phyloP scores from a whole-genome alignment of 1,284 basidiomycete species.

The Anthracocystis walkeri region DNA sequence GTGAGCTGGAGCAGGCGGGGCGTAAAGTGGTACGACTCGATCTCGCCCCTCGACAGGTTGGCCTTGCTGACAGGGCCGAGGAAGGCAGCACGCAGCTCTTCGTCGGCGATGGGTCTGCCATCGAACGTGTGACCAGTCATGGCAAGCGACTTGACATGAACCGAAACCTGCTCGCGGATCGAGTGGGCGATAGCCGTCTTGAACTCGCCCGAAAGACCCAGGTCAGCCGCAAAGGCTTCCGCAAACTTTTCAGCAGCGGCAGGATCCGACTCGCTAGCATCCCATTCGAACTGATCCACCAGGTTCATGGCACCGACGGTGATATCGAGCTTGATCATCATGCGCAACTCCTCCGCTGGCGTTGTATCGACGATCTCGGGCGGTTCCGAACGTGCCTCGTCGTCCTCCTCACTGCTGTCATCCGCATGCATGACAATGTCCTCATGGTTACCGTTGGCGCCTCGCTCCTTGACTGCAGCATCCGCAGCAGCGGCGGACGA shows the following conservation, averaged over 20 bases:
- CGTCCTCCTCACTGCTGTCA: conserved; percentile 71
- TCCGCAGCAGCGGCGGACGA: not conserved
- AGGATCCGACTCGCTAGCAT: conserved; percentile 79
- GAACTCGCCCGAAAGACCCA: conserved; percentile 86
- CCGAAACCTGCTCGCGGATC: conserved; percentile 93
- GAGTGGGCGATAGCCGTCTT: conserved; percentile 94
- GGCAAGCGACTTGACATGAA: conserved; percentile 91
- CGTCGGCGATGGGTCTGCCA: conserved; percentile 83
- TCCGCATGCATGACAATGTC: conserved; percentile 52
- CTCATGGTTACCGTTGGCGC: conserved; percentile 72
- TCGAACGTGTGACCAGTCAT: conserved; percentile 88
- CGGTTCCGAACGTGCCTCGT: conserved; percentile 57
- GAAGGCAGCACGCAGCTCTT: conserved; percentile 90
- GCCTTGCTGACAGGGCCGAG: conserved; percentile 76
- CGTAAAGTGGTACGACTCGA: conserved; percentile 76
- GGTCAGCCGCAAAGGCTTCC: conserved; percentile 84
- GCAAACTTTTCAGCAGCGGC: conserved; percentile 94
- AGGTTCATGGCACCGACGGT: conserved; percentile 92
- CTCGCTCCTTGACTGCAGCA: conserved; percentile 72
- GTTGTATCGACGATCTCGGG: conserved; percentile 42
- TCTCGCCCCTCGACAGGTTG: conserved; percentile 75
- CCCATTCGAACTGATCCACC: conserved; percentile 99
- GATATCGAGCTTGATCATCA: conserved; percentile 95
- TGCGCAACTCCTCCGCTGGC: conserved; percentile 78
- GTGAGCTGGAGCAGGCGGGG: conserved; percentile 89